These are phyloP conservation scores for Durotheca rogersii DNA, from an alignment of 495 filamentous ascomycete genomes.

Conservation along the genomic window DNA sequence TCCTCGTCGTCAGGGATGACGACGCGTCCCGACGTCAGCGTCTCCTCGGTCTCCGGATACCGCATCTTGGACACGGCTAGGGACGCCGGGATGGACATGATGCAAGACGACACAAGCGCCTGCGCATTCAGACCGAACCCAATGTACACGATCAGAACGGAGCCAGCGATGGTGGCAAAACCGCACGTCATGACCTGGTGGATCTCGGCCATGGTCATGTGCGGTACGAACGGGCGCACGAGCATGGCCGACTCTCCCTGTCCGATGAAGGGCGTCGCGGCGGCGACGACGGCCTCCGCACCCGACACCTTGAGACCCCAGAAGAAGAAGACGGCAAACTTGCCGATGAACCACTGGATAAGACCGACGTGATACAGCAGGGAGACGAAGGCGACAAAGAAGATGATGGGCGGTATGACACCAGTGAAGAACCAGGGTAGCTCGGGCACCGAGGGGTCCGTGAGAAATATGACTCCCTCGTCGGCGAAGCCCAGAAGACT, in stretches of 20 bases:
- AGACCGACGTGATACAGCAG: slow-evolving; percentile 74
- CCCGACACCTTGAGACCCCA: slow-evolving; percentile 89
- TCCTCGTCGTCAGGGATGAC: slow-evolving; percentile 76
- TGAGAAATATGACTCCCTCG: slow-evolving; percentile 72
- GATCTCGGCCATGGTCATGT: slow-evolving; percentile 80
- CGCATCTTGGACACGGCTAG: slow-evolving; percentile 85
- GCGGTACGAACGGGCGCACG: slow-evolving; percentile 79
- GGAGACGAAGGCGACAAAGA: slow-evolving; percentile 87
- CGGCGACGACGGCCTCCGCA: slow-evolving; percentile 86
- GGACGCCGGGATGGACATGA: slow-evolving; percentile 91
- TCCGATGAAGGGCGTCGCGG: slow-evolving; percentile 92
- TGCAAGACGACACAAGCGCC: slow-evolving; percentile 85
- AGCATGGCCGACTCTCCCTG: slow-evolving; percentile 93
- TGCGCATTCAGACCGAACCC: slow-evolving; percentile 76
- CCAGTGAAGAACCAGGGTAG: slow-evolving; percentile 66
- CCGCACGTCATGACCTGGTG: slow-evolving; percentile 87
- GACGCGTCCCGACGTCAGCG: slow-evolving; percentile 74
- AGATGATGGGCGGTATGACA: slow-evolving; percentile 82
- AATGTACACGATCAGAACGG: slow-evolving; percentile 79
- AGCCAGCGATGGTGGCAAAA: slow-evolving; percentile 65
- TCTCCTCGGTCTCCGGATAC: slow-evolving; percentile 83
- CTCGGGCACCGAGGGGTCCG: slow-evolving; percentile 44
- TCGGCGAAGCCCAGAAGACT: slow-evolving; percentile 70
- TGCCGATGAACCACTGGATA: slow-evolving; percentile 83
- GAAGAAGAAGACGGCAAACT: slow-evolving; percentile 89